Percentiles rank a stretch among this genome's conserved stretches.
Conservation (phyloP, 768 basidiomycete species). For the Amanita phalloides region DNA sequence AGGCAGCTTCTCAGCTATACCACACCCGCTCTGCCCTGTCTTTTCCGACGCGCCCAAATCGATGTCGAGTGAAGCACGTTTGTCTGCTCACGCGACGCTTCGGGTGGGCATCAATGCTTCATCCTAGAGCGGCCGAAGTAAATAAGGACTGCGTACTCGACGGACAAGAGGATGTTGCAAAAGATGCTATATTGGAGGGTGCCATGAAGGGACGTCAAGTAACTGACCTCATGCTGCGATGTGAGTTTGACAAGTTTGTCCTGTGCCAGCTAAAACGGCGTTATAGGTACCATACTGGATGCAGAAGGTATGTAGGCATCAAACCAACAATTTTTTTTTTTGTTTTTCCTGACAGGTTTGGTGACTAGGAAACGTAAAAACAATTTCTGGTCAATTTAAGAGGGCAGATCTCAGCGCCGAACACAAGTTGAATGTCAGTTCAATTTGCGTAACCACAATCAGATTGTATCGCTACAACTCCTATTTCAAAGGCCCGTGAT, state of each 20-base stretch:
- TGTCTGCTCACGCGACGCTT: not conserved
- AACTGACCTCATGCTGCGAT: conserved; percentile 83
- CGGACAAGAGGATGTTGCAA: conserved; percentile 21
- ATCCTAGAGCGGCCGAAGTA: not conserved
- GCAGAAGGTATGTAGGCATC: conserved; percentile 47
- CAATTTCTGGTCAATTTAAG: conserved; percentile 83
- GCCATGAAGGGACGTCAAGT: conserved; percentile 83
- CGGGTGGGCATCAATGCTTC: not conserved
- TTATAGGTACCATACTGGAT: conserved; percentile 77
- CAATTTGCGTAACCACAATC: conserved; percentile 6
- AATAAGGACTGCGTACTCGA: not conserved
- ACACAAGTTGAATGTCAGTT: conserved; percentile 80
- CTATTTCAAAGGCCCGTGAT: conserved; percentile 67
- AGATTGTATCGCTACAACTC: conserved; percentile 12
- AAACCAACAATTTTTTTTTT: conserved; percentile 8
- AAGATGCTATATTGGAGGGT: conserved; percentile 69
- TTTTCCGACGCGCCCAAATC: not conserved
- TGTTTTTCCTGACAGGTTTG: conserved; percentile 10
- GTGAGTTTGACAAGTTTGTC: conserved; percentile 37
- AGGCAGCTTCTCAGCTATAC: not conserved
- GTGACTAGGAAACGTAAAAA: conserved; percentile 66
- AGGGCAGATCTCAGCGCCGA: conserved; percentile 82
- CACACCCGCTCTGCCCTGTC: conserved; percentile 1
- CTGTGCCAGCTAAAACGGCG: not conserved
- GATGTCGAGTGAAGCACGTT: not conserved